Evolutionary conservation across 345 rosid genomes (phyloP), one percentile per base, ranked within the genome.

Genomic region (Populus nigra): DNA sequence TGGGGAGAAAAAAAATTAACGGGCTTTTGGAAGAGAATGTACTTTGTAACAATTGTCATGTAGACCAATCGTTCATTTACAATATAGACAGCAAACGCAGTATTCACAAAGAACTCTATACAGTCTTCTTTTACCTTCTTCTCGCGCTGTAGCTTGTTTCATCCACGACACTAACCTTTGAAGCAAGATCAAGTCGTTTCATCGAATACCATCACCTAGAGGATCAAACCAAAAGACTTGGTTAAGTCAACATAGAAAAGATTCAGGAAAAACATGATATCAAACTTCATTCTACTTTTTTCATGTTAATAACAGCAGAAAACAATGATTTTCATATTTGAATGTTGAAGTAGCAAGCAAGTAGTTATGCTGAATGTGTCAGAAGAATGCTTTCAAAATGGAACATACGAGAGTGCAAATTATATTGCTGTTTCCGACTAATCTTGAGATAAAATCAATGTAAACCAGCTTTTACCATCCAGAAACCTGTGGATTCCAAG

Each of bases 191-290:
- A 89, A 27, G 87, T 80, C 53, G 91, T 83, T 81, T 91, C 95
- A 88, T 91, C 87, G 53, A 91, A 91, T 69, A 55, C 79, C 93
- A 91, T 87, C 78, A 80, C 89, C 95, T 91, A 71, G 0, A 80
- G 35, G 41, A 79, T 66, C 66, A 75, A 83, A 41, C 12, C 43
- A 78, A 71, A 73, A 5, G 25, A 69, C 70, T 55, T 65, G 62
- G 23, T 65, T 22, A 36, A 72, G 73, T 68, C 76, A 59, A n/a
- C 62, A 69, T 36, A 50, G 36, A 27, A 71, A 68, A 49, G 29
- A 57, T 57, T 38, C 18, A 9, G 67, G 50, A 0, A 16, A 20
- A 36, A 22, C 6, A 53, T 9, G 2, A 65, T 20, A 15, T 5
- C 31, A n/a, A 50, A 22, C 63, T 41, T 18, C 70, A 15, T 5